Conservation (phyloP, 2,329 filamentous ascomycete species). For the Diaporthe caulivora region DNA sequence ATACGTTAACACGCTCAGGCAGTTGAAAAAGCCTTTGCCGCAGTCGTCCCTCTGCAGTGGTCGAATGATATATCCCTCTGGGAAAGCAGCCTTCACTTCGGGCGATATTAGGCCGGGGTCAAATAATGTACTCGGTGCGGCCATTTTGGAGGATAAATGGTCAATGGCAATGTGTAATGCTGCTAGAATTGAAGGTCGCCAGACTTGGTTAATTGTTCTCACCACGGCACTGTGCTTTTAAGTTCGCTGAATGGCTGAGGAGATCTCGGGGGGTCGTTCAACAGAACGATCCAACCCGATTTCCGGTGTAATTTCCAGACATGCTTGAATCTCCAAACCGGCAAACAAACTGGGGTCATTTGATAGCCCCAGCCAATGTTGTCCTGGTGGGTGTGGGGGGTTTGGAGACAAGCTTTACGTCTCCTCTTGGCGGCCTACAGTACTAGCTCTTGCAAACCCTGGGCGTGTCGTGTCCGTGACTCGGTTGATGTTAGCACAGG, state of each 20-base stretch:
- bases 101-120: not conserved
- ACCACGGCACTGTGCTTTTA: no score
- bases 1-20: not conserved
- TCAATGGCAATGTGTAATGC: not conserved
- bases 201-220: not conserved
- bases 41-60: not conserved
- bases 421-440: not conserved
- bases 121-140: not conserved
- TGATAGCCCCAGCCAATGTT: not conserved
- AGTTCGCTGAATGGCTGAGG: no score
- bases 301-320: not conserved
- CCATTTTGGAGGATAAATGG: not conserved
- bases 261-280: no score
- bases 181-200: no score
- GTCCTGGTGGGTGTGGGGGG: not conserved
- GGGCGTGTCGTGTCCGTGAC: no score
- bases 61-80: not conserved
- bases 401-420: not conserved
- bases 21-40: not conserved
- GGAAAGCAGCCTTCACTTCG: not conserved
- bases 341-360: not conserved
- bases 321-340: not conserved
- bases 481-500: no score
- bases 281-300: not conserved
- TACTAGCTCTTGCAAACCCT: no score